Evolutionary conservation across 495 filamentous ascomycete genomes (phyloP).

Genomic region (Lasiosphaeria miniovina): DNA sequence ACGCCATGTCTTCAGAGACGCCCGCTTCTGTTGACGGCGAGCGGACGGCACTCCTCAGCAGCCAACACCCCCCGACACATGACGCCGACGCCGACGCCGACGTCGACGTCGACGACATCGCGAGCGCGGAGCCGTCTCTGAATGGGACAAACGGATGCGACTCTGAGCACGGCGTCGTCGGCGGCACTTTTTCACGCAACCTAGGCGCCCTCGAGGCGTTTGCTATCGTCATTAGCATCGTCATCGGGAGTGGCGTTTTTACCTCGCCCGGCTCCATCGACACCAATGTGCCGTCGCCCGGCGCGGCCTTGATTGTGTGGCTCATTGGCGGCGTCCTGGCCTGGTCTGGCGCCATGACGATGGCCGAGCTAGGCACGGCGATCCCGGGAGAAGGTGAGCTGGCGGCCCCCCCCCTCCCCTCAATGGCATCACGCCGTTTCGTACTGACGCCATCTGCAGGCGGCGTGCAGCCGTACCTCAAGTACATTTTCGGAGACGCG

Average conservation of each 20-base stretch:
- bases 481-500: slow-evolving; percentile 53
- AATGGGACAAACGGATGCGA: background rate
- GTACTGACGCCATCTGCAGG: slow-evolving; percentile 24
- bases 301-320: slow-evolving; percentile 51
- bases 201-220: slow-evolving; percentile 52
- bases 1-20: background rate
- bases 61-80: background rate
- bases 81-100: background rate
- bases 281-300: slow-evolving; percentile 54
- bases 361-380: slow-evolving; percentile 54
- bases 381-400: slow-evolving; percentile 38
- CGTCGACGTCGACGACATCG: background rate
- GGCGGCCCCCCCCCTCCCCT: background rate
- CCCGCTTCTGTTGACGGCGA: background rate
- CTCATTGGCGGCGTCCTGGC: slow-evolving; percentile 52
- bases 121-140: background rate
- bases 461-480: slow-evolving; percentile 54
- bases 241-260: slow-evolving; percentile 56
- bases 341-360: slow-evolving; percentile 53
- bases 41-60: background rate
- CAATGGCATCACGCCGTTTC: background rate
- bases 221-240: slow-evolving; percentile 53
- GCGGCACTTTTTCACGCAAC: slow-evolving; percentile 43
- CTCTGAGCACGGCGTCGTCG: background rate
- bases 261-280: slow-evolving; percentile 56